phyloP scores from a whole-genome alignment of 1,139 yeast genomes.

The Sugiyamaella neomexicana region DNA sequence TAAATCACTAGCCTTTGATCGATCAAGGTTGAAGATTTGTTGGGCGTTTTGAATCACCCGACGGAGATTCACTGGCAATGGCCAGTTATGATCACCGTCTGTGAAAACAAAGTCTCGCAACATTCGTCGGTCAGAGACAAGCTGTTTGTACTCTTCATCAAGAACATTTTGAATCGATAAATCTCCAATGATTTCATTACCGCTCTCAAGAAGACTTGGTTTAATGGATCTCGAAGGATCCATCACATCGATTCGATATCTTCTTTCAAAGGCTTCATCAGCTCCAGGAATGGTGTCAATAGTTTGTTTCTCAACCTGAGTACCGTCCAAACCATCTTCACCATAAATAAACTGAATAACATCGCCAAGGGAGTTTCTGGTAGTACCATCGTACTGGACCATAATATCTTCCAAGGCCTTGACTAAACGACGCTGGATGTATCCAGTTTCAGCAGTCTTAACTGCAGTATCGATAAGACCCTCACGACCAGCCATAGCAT shows the following conservation, averaged over 20 bases:
- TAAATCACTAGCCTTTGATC: conserved; percentile 85
- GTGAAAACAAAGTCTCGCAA: conserved; percentile 79
- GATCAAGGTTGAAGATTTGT: conserved; percentile 92
- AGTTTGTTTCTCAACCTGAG: conserved; percentile 97
- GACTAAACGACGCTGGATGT: conserved; percentile 97
- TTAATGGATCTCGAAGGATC: conserved; percentile 61
- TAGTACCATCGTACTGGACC: conserved; percentile 99
- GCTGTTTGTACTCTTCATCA: conserved; percentile 82
- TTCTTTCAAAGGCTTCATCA: conserved; percentile 73
- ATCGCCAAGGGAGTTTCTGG: conserved; percentile 96
- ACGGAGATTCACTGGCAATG: conserved; percentile 93
- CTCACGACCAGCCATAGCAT: conserved; percentile 99
- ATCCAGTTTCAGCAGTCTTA: conserved; percentile 98
- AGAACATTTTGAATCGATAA: conserved; percentile 74
- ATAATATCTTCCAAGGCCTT: conserved; percentile 98
- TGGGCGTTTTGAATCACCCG: conserved; percentile 97
- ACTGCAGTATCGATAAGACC: conserved; percentile 99
- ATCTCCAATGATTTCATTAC: conserved; percentile 89
- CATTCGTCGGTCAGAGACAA: conserved; percentile 71
- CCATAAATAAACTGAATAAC: conserved; percentile 95
- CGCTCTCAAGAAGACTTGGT: conserved; percentile 79
- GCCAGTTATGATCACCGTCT: conserved; percentile 96
- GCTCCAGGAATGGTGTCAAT: conserved; percentile 96
- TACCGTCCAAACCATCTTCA: conserved; percentile 98
- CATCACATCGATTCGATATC: conserved; percentile 86